phyloP scores from a whole-genome alignment of 768 basidiomycete genomes.

The Austroboletus festivus region DNA sequence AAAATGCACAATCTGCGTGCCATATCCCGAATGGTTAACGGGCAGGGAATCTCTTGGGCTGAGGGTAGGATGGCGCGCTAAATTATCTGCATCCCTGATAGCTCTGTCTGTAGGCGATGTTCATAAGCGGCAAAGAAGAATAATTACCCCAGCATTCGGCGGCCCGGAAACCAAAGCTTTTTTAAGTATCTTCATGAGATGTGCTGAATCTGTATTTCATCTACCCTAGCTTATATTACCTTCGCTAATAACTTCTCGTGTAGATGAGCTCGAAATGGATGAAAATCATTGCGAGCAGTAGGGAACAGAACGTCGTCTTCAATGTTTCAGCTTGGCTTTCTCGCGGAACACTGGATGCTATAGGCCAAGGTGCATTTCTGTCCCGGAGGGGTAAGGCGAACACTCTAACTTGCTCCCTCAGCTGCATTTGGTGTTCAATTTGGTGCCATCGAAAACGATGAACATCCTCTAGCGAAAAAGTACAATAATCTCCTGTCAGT shows the following conservation, averaged over 20 bases:
- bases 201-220: conserved; percentile 22
- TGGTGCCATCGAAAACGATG: conserved; percentile 16
- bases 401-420: neutral
- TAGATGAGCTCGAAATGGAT: conserved; percentile 28
- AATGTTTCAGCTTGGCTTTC: conserved; percentile 33
- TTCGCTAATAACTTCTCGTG: neutral
- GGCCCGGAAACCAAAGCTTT: conserved; percentile 49
- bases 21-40: conserved; percentile 18
- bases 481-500: conserved; percentile 16
- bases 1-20: conserved; percentile 33
- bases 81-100: conserved; percentile 9
- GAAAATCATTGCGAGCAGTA: conserved; percentile 13
- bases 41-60: conserved; percentile 39
- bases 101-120: conserved; percentile 30
- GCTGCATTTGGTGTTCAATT: conserved; percentile 53
- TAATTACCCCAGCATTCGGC: conserved; percentile 57
- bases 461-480: conserved; percentile 8
- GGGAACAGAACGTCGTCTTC: conserved; percentile 14
- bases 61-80: conserved; percentile 29
- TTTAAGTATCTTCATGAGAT: conserved; percentile 45
- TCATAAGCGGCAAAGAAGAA: conserved; percentile 52
- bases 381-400: neutral
- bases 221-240: neutral
- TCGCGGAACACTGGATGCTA: conserved; percentile 47
- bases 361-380: conserved; percentile 41